Evolutionary conservation across 768 basidiomycete genomes (phyloP).

Genomic region (Lactifluus echinatus): DNA sequence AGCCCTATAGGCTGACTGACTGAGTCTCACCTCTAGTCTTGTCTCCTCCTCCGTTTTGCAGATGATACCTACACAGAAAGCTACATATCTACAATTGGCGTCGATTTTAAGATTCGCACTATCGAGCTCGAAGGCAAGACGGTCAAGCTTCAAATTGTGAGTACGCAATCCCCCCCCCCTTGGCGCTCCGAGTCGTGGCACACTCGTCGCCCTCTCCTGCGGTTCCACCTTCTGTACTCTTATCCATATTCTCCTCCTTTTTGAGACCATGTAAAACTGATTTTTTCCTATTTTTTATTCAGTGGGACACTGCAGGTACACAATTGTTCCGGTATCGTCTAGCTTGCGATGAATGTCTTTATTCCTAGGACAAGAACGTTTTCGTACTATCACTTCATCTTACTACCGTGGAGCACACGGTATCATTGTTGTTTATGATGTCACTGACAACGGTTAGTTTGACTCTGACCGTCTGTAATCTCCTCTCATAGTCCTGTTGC

Average conservation of each 20-base stretch:
- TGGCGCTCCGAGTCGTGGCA: background rate
- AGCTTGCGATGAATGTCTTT: background rate
- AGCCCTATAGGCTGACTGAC: background rate
- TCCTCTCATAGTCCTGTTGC: constrained; percentile 6
- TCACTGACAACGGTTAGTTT: constrained; percentile 78
- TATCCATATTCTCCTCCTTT: background rate
- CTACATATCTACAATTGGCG: constrained; percentile 96
- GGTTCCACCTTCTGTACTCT: background rate
- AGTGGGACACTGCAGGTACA: constrained; percentile 98
- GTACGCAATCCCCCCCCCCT: constrained; percentile 28
- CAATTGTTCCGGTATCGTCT: background rate
- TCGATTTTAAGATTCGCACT: constrained; percentile 98
- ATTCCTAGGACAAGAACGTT: constrained; percentile 81
- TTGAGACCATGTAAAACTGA: constrained; percentile 13
- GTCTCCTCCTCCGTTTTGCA: constrained; percentile 83
- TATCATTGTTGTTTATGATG: constrained; percentile 98
- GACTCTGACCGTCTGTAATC: background rate
- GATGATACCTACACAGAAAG: constrained; percentile 98
- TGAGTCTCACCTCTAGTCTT: constrained; percentile 62
- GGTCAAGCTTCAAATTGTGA: constrained; percentile 95
- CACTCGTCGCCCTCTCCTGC: background rate
- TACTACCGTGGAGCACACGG: constrained; percentile 99
- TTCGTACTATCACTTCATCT: constrained; percentile 98
- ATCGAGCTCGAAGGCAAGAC: constrained; percentile 98
- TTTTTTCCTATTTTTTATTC: constrained; percentile 17